These are phyloP conservation scores for Kodamaea alishanica DNA, from an alignment of 1,139 yeast genomes.

Conservation along the genomic window DNA sequence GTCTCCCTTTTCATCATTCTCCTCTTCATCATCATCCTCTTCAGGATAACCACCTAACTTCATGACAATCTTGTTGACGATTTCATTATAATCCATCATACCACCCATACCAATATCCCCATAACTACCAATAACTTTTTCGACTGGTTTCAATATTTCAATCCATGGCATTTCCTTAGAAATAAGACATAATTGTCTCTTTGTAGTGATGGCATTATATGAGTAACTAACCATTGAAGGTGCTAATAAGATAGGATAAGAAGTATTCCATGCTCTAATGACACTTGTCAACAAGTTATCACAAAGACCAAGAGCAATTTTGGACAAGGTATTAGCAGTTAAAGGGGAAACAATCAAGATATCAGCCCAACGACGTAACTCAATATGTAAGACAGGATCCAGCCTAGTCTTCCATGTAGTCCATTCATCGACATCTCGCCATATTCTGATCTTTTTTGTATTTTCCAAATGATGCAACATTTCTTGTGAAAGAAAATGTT, in stretches of 20 bases:
- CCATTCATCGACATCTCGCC: constrained; percentile 96
- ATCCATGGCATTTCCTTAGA: constrained; percentile 91
- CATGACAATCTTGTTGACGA: constrained; percentile 77
- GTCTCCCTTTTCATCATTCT: constrained; percentile 42
- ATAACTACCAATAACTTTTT: constrained; percentile 85
- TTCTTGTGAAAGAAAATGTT: constrained; percentile 69
- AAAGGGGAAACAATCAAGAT: constrained; percentile 83
- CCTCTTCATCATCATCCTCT: constrained; percentile 76
- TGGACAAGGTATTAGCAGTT: constrained; percentile 88
- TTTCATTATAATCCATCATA: constrained; percentile 88
- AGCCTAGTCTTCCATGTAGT: constrained; percentile 76
- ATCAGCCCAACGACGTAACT: constrained; percentile 94
- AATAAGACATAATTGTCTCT: constrained; percentile 69
- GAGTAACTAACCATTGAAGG: constrained; percentile 95
- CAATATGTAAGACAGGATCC: constrained; percentile 92
- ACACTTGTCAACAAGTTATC: constrained; percentile 86
- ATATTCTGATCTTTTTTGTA: constrained; percentile 53
- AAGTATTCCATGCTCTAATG: constrained; percentile 87
- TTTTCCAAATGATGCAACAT: constrained; percentile 37
- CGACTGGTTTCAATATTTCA: constrained; percentile 84
- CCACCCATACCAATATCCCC: constrained; percentile 97
- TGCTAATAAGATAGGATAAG: constrained; percentile 81
- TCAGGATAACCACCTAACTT: constrained; percentile 89
- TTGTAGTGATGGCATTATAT: constrained; percentile 82
- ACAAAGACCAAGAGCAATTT: constrained; percentile 83